Base-by-base conservation (phyloP, 2,329 filamentous ascomycete species). In the Fusarium setosum region DNA sequence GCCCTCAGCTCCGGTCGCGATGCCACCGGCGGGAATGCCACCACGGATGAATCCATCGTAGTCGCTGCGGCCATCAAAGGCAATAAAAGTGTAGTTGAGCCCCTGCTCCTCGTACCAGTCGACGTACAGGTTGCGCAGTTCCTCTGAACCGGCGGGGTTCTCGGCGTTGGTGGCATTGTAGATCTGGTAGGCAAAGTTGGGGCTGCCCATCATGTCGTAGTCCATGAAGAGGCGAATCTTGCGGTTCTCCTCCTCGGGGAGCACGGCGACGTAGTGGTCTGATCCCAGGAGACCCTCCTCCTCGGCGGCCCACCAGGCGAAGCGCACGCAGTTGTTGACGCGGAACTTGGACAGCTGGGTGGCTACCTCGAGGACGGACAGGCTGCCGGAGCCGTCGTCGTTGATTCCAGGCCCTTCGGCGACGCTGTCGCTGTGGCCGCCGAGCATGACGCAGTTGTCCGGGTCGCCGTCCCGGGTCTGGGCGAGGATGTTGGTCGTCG, bases 1-100 rank as follows among this genome's bases (percentile, higher is more conserved):
- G 12, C 86, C 90, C 76, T 94, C 92, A 2, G 92, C 92, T 35
- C 92, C 92, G 3, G 92, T 93, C 54, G 91, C 91, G 61, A 94
- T 87, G 26, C 92, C 92, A 21, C 92, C 91, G 1, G 87, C 87
- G 0, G 92, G 90, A 38, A 94, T 93, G 4, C 90, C 90, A 56
- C 86, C 84, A 32, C 87, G 83, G 71, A 94, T 90, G 80, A 95
- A 94, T 2, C 88, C 90, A 49, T 89, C 90, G 70, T 95, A 95
- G 77, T 96, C 92, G 64, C 89, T 92, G 59, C 92, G 88, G 7
- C 92, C 92, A 69, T 93, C 90, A 67, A 96, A 95, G 3, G 88
- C 86, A 24, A 92, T 92, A 58, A 91, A 87, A 1, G 88, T 91
- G 74, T 89, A 90, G 76, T 89, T 88, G 56, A 89, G 82, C 2